Evolutionary conservation across 2,329 filamentous ascomycete genomes (phyloP).

Genomic region (Alternaria longipes): DNA sequence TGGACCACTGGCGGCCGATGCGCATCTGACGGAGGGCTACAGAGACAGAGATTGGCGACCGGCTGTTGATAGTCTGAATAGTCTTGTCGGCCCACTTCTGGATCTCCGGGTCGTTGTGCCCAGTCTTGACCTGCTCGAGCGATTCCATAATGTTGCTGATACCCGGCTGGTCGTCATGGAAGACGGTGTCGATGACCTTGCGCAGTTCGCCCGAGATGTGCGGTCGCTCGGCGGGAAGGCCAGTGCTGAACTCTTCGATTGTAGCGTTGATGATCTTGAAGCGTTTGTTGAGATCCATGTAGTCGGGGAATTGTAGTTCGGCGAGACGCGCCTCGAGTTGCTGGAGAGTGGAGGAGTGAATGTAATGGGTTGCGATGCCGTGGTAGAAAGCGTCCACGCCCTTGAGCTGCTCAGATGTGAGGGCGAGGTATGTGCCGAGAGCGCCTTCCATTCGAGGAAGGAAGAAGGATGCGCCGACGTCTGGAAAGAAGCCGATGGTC

Average conservation of each 20-base stretch:
- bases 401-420: conserved; percentile 84
- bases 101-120: conserved; percentile 50
- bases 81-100: conserved; percentile 82
- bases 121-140: conserved; percentile 61
- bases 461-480: conserved; percentile 97
- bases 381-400: conserved; percentile 90
- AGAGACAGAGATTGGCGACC: conserved; percentile 86
- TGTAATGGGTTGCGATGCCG: conserved; percentile 93
- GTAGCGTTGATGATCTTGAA: conserved; percentile 81
- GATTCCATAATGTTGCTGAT: conserved; percentile 76
- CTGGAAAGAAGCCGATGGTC: conserved; percentile 97
- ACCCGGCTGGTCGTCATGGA: conserved; percentile 62
- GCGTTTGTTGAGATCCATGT: conserved; percentile 69
- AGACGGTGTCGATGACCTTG: conserved; percentile 77
- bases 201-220: conserved; percentile 74
- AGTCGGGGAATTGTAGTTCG: conserved; percentile 88
- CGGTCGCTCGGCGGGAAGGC: conserved; percentile 70
- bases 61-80: conserved; percentile 74
- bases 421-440: conserved; percentile 88
- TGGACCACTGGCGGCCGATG: conserved; percentile 77
- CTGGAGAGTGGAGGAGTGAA: conserved; percentile 87
- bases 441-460: conserved; percentile 86
- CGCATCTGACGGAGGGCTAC: conserved; percentile 87
- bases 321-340: conserved; percentile 84
- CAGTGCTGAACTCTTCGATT: conserved; percentile 90